Percentiles rank a stretch among this genome's conserved stretches.
Evolutionary conservation across 805 yeast species (phyloP).

Genomic region (Kregervanrija fluxuum): DNA sequence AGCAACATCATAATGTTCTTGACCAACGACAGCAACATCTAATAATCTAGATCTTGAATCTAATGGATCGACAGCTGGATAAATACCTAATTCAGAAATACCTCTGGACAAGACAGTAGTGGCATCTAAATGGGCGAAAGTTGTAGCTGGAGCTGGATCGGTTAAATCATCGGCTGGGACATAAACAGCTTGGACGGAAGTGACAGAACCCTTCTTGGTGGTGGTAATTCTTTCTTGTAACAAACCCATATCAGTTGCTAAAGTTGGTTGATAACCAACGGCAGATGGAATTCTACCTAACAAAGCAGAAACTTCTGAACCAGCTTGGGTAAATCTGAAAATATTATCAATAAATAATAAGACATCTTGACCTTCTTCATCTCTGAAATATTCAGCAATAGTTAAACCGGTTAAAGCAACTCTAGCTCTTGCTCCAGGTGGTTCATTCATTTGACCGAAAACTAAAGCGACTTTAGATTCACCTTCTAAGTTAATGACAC

Average conservation of each 20-base stretch:
- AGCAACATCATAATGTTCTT: constrained; percentile 97
- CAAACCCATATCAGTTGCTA: constrained; percentile 99
- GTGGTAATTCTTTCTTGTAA: constrained; percentile 99
- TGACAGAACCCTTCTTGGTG: constrained; percentile 99
- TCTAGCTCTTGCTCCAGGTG: constrained; percentile 99
- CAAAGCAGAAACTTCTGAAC: constrained; percentile 99
- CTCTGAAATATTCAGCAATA: constrained; percentile 99
- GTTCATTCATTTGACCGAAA: constrained; percentile 99
- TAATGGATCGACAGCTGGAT: constrained; percentile 99
- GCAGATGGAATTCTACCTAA: constrained; percentile 99
- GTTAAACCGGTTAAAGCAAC: constrained; percentile 99
- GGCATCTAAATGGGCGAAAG: constrained; percentile 99
- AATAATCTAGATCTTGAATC: constrained; percentile 98
- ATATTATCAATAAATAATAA: constrained; percentile 98
- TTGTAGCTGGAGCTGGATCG: constrained; percentile 99
- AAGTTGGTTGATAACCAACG: constrained; percentile 99
- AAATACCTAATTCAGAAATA: constrained; percentile 99
- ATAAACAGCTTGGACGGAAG: constrained; percentile 99
- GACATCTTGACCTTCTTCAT: constrained; percentile 99
- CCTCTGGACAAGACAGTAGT: constrained; percentile 99
- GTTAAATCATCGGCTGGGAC: constrained; percentile 99
- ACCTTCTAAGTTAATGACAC: constrained; percentile 99
- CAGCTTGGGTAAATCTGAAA: constrained; percentile 99
- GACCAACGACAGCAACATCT: constrained; percentile 95
- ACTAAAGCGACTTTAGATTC: constrained; percentile 99